phyloP scores from a whole-genome alignment of 2,329 filamentous ascomycete genomes.

The Penicillium polonicum region DNA sequence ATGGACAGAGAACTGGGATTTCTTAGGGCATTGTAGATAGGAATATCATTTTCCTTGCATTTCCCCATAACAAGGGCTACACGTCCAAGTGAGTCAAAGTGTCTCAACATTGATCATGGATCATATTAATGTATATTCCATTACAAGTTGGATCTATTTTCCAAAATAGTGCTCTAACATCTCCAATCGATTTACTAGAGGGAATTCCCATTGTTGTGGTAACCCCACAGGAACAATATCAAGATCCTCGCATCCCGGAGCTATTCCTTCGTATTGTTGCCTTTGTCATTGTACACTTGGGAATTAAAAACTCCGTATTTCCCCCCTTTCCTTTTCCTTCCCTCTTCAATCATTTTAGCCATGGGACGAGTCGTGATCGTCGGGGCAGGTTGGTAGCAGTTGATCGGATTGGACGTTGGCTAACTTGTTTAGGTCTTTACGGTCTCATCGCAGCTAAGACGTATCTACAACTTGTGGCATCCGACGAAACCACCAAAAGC shows the following conservation, averaged over 20 bases:
- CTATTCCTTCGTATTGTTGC: constrained; percentile 11
- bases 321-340: not conserved
- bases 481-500: not conserved
- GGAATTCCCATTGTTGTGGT: not conserved
- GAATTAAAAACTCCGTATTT: not conserved
- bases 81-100: not conserved
- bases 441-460: constrained; percentile 33
- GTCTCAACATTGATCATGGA: not conserved
- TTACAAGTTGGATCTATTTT: too few species aligned
- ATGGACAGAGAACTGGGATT: too few species aligned
- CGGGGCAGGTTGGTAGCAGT: constrained; percentile 17
- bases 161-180: too few species aligned
- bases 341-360: not conserved
- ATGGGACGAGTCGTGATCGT: constrained; percentile 25
- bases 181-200: too few species aligned
- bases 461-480: constrained; percentile 25
- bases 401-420: not conserved
- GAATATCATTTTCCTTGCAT: not conserved
- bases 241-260: not conserved
- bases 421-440: constrained; percentile 23
- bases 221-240: constrained; percentile 23
- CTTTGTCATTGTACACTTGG: not conserved
- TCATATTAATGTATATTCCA: too few species aligned
- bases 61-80: not conserved
- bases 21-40: too few species aligned